These are phyloP conservation scores for Wallacemonas rigidus DNA, from an alignment of 208 protist species.

Conservation along the genomic window DNA sequence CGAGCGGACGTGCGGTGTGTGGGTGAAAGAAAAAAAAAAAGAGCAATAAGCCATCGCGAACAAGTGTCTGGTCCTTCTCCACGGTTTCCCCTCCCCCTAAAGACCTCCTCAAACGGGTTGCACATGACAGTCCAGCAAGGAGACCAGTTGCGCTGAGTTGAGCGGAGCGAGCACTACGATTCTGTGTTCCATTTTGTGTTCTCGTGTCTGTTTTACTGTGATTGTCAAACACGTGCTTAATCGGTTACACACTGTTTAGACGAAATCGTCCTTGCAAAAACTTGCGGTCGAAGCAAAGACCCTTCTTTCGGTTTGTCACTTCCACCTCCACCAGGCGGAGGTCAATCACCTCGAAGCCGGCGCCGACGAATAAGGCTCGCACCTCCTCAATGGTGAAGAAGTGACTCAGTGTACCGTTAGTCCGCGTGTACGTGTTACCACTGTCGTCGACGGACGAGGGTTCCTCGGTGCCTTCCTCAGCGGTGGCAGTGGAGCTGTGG, in stretches of 20 bases:
- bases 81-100: no score
- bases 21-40: no score
- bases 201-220: neutral
- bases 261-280: slow-evolving; percentile 86
- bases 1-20: no score
- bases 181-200: neutral
- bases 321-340: slow-evolving; percentile 66
- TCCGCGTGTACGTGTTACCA: slow-evolving; percentile 69
- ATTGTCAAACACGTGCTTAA: neutral
- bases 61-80: no score
- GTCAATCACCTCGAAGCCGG: slow-evolving; percentile 59
- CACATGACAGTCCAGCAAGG: no score
- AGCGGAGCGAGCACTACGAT: no score
- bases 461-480: neutral
- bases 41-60: no score
- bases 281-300: slow-evolving; percentile 44
- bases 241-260: slow-evolving; percentile 14
- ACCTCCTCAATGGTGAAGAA: slow-evolving; percentile 85
- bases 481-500: neutral
- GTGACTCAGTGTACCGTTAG: slow-evolving; percentile 86
- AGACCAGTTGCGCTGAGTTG: no score
- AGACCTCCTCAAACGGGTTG: no score
- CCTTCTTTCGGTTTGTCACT: slow-evolving; percentile 76
- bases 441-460: neutral
- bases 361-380: slow-evolving; percentile 46